These are phyloP conservation scores for Fusarium burgessii DNA, from an alignment of 2,329 filamentous ascomycete genomes.

Conservation along the genomic window DNA sequence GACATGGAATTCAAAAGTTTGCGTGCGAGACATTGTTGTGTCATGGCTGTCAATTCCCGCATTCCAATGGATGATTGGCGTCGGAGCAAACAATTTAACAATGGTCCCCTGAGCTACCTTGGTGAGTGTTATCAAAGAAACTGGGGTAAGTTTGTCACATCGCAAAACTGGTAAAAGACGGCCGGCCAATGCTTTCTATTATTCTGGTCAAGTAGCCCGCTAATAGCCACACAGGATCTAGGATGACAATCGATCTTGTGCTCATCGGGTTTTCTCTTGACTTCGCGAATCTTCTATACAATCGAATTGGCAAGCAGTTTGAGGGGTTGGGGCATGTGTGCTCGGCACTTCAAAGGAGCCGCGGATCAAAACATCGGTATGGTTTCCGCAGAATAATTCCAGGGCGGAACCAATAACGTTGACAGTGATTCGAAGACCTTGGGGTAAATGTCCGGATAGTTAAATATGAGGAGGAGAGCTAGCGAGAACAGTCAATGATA, in stretches of 20 bases:
- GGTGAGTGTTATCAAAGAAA: constrained; percentile 1
- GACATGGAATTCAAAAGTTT: not conserved
- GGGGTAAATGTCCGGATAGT: constrained; percentile 7
- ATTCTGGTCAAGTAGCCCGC: constrained; percentile 1
- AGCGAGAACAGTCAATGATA: not conserved
- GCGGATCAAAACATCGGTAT: constrained; percentile 12
- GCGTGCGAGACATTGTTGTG: constrained; percentile 3
- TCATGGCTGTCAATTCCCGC: constrained; percentile 5
- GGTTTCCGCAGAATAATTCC: constrained; percentile 5
- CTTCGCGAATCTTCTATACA: constrained; percentile 1
- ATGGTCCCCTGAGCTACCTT: not conserved
- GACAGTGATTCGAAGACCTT: constrained; percentile 16
- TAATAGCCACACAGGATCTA: not conserved
- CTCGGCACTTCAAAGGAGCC: constrained; percentile 28
- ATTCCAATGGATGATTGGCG: constrained; percentile 4
- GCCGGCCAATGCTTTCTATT: constrained; percentile 5
- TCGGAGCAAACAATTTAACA: not conserved
- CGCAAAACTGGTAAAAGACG: not conserved
- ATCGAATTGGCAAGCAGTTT: not conserved
- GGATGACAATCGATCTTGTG: not conserved
- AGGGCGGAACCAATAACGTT: constrained; percentile 1
- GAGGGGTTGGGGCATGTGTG: constrained; percentile 15
- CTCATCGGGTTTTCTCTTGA: not conserved
- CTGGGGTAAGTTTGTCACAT: not conserved
- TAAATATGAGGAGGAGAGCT: constrained; percentile 22